A percentile compares a stretch with the other conserved stretches of the same genome.
Evolutionary conservation across 2,329 filamentous ascomycete species (phyloP).

Genomic region (Fragosphaeria purpurea): DNA sequence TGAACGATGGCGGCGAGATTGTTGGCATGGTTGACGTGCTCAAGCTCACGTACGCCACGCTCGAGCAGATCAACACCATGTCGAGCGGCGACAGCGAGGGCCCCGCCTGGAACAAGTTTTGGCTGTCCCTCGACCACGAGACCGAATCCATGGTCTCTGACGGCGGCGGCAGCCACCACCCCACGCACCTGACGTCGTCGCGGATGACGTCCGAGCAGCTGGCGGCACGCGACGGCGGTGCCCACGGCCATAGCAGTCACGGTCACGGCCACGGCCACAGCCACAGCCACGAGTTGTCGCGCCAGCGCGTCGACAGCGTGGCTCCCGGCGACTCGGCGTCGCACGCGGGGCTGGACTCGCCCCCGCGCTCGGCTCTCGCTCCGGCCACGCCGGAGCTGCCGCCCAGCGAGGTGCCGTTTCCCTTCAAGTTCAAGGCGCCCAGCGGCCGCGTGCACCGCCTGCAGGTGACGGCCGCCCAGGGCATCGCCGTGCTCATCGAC

Average conservation of each 20-base stretch:
- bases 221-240: slow-evolving; percentile 17
- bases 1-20: slow-evolving; percentile 95
- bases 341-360: slow-evolving; percentile 74
- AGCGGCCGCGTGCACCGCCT: slow-evolving; percentile 88
- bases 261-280: slow-evolving; percentile 31
- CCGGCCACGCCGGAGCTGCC: slow-evolving; percentile 40
- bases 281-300: neutral
- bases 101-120: slow-evolving; percentile 99
- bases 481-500: slow-evolving; percentile 67
- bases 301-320: slow-evolving; percentile 60
- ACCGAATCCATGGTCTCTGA: slow-evolving; percentile 95
- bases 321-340: slow-evolving; percentile 92
- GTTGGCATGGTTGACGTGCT: slow-evolving; percentile 99
- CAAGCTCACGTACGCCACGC: slow-evolving; percentile 93
- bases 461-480: slow-evolving; percentile 71
- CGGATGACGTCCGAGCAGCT: slow-evolving; percentile 65
- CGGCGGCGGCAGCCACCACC: slow-evolving; percentile 65
- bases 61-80: slow-evolving; percentile 98
- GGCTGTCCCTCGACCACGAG: slow-evolving; percentile 89
- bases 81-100: slow-evolving; percentile 79
- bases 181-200: slow-evolving; percentile 52
- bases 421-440: slow-evolving; percentile 98
- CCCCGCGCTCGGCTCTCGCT: slow-evolving; percentile 51
- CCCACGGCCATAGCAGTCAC: slow-evolving; percentile 38
- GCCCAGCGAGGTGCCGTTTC: slow-evolving; percentile 68